Percentiles rank a stretch among this genome's conserved stretches.
These are phyloP conservation scores for Cryptosporidium xiaoi DNA, from an alignment of 169 alveolate genomes.

Conservation along the genomic window DNA sequence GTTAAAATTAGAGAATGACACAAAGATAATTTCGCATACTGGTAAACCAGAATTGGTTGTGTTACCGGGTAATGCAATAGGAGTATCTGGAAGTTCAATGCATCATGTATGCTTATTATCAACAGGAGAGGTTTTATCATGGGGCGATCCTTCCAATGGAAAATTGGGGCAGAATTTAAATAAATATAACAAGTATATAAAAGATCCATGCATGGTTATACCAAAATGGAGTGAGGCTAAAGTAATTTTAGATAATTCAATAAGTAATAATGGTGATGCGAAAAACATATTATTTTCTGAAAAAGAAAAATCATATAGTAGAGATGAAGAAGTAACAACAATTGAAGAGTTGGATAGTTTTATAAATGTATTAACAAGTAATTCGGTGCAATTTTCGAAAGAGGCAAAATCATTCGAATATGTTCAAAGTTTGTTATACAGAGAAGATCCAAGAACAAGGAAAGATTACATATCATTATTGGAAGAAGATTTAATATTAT, in stretches of 20 bases:
- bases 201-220: conserved; percentile 23
- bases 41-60: conserved; percentile 36
- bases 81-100: conserved; percentile 33
- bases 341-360: conserved; percentile 50
- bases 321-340: conserved; percentile 27
- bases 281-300: background rate
- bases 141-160: conserved; percentile 40
- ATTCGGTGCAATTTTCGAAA: conserved; percentile 11
- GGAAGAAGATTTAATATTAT: conserved; percentile 35
- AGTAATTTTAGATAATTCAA: background rate
- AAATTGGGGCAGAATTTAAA: conserved; percentile 12
- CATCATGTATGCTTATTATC: conserved; percentile 38
- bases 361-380: conserved; percentile 10
- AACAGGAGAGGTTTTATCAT: conserved; percentile 48
- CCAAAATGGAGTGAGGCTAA: conserved; percentile 49
- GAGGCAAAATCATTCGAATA: conserved; percentile 36
- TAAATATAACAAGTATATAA: conserved; percentile 4
- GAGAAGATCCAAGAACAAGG: conserved; percentile 47
- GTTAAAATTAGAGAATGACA: background rate
- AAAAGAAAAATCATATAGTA: conserved; percentile 6
- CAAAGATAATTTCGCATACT: conserved; percentile 20
- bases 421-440: conserved; percentile 22
- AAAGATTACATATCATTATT: conserved; percentile 26
- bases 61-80: conserved; percentile 28
- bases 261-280: background rate